A percentile compares a stretch with the other conserved stretches of the same genome.
phyloP scores from a whole-genome alignment of 2,329 filamentous ascomycete genomes.

The Orbilia blumenaviensis region DNA sequence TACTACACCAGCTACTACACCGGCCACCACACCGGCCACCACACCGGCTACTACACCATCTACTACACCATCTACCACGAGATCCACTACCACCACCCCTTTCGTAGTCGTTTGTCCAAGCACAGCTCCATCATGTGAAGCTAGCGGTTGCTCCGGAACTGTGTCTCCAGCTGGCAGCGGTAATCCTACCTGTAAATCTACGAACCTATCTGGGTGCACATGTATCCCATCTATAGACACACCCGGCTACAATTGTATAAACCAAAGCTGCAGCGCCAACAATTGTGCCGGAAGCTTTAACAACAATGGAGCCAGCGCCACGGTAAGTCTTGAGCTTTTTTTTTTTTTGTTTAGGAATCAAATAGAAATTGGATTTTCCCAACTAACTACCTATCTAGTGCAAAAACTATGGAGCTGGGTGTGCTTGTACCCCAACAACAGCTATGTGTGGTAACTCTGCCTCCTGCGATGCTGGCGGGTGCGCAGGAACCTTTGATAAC shows the following conservation, averaged over 20 bases:
- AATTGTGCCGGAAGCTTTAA: background rate
- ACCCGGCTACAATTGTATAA: constrained; percentile 15
- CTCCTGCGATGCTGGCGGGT: background rate
- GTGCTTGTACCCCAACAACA: too few relatives aligned
- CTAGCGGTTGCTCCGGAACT: constrained; percentile 7
- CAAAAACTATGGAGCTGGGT: background rate
- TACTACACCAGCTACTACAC: too few relatives aligned
- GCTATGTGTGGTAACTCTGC: too few relatives aligned
- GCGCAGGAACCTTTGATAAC: background rate
- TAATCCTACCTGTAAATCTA: constrained; percentile 32
- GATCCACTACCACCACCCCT: constrained; percentile 2
- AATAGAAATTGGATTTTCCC: too few relatives aligned
- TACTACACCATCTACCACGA: background rate
- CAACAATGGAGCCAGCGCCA: background rate
- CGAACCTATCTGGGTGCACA: constrained; percentile 1
- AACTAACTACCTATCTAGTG: too few relatives aligned
- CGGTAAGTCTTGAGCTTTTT: too few relatives aligned
- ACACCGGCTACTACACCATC: background rate
- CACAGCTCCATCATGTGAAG: constrained; percentile 18
- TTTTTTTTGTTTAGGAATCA: too few relatives aligned
- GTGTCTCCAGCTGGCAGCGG: background rate
- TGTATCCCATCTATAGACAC: constrained; percentile 26
- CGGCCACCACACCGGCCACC: background rate
- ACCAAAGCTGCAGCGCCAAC: background rate
- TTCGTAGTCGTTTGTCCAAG: background rate